Evolutionary conservation across 2,329 filamentous ascomycete species (phyloP).

Genomic region (Aspergillus flavus): DNA sequence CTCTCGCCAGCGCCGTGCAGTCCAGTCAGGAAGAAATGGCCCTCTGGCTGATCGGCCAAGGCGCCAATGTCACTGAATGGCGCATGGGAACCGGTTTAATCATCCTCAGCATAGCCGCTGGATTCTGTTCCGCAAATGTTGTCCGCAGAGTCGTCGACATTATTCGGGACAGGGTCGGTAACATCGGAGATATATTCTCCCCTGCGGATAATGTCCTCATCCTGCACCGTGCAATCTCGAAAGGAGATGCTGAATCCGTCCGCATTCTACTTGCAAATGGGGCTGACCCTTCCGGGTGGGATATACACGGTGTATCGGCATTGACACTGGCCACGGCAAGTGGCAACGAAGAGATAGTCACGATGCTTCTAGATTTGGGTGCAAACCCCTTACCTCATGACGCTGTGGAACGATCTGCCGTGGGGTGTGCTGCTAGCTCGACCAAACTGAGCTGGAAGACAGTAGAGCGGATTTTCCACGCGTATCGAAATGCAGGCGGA

Average conservation of each 20-base stretch:
- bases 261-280: not conserved
- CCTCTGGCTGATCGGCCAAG: not conserved
- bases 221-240: not conserved
- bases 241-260: not conserved
- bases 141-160: not conserved
- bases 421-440: not conserved
- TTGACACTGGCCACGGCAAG: not conserved
- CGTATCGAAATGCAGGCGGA: not conserved
- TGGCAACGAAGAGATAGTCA: not conserved
- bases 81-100: not conserved
- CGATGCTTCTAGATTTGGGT: not conserved
- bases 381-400: not conserved
- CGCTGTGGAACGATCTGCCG: not conserved
- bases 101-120: not conserved
- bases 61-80: not conserved
- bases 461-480: not conserved
- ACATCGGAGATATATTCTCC: not conserved
- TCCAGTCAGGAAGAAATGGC: not conserved
- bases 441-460: not conserved
- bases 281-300: not conserved
- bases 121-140: not conserved
- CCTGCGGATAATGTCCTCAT: not conserved
- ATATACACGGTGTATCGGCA: not conserved
- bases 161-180: not conserved
- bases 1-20: not conserved